These are phyloP conservation scores for Myxozyma lipomycoides DNA, from an alignment of 805 yeast species.

Conservation along the genomic window DNA sequence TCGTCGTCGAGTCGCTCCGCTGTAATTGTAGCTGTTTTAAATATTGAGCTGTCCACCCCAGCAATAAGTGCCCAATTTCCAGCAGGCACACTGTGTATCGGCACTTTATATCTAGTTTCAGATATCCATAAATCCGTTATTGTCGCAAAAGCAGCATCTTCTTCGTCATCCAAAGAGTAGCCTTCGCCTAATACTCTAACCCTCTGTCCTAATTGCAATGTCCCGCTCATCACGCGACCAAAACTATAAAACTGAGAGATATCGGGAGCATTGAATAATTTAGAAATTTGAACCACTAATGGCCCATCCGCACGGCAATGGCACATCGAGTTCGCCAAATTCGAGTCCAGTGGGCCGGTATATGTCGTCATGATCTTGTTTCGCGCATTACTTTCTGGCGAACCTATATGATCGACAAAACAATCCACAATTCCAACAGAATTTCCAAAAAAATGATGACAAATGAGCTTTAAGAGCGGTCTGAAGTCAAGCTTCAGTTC, in stretches of 20 bases:
- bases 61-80: conserved; percentile 69
- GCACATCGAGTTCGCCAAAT: conserved; percentile 30
- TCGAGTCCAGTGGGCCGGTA: conserved; percentile 35
- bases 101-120: conserved; percentile 66
- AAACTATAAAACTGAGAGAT: conserved; percentile 53
- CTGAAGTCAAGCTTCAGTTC: conserved; percentile 50
- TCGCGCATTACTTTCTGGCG: conserved; percentile 41
- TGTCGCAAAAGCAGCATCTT: conserved; percentile 45
- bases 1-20: conserved; percentile 33
- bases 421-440: conserved; percentile 53
- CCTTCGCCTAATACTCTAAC: conserved; percentile 58
- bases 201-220: conserved; percentile 45
- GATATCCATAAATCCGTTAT: conserved; percentile 45
- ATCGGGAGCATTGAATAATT: conserved; percentile 54
- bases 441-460: conserved; percentile 51
- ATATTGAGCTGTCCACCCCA: conserved; percentile 56
- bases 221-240: conserved; percentile 62
- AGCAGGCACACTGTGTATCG: conserved; percentile 50
- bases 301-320: conserved; percentile 43
- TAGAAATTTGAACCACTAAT: conserved; percentile 52
- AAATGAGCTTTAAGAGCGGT: conserved; percentile 53
- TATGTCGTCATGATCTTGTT: conserved; percentile 24
- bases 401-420: conserved; percentile 37
- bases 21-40: conserved; percentile 59
- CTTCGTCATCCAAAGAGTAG: conserved; percentile 46